A percentile compares a stretch with the other conserved stretches of the same genome.
phyloP scores from a whole-genome alignment of 2,329 filamentous ascomycete genomes.

The Alternaria brassicicola region DNA sequence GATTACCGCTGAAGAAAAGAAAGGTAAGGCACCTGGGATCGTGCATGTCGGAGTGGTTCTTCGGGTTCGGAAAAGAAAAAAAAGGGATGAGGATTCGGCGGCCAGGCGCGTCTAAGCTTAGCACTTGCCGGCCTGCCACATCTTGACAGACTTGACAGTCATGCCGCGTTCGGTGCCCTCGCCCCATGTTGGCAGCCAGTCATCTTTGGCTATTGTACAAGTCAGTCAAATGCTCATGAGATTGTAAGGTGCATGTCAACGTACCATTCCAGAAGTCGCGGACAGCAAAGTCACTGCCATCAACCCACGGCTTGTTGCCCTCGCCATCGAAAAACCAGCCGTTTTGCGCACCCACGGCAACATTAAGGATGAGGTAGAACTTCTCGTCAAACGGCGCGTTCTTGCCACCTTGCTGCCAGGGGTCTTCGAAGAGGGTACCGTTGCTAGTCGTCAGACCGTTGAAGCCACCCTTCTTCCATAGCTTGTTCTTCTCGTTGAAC shows the following conservation, averaged over 20 bases:
- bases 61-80: background rate
- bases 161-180: slow-evolving; percentile 61
- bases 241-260: background rate
- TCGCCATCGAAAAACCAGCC: slow-evolving; percentile 74
- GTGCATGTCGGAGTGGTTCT: background rate
- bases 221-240: slow-evolving; percentile 53
- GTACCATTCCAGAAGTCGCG: slow-evolving; percentile 36
- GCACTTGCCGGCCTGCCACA: slow-evolving; percentile 51
- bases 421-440: slow-evolving; percentile 66
- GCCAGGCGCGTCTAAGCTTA: background rate
- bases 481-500: slow-evolving; percentile 60
- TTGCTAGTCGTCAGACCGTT: slow-evolving; percentile 64
- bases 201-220: slow-evolving; percentile 66
- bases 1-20: background rate
- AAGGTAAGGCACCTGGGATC: background rate
- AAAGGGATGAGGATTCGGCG: background rate
- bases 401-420: slow-evolving; percentile 67
- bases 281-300: slow-evolving; percentile 29
- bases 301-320: slow-evolving; percentile 77
- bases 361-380: slow-evolving; percentile 77
- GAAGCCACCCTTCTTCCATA: slow-evolving; percentile 73
- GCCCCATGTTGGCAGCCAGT: slow-evolving; percentile 75
- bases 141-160: slow-evolving; percentile 70
- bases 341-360: slow-evolving; percentile 77
- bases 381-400: slow-evolving; percentile 75